phyloP scores from a whole-genome alignment of 352 stramenopile genomes.

The Globisporangium recalcitrans region DNA sequence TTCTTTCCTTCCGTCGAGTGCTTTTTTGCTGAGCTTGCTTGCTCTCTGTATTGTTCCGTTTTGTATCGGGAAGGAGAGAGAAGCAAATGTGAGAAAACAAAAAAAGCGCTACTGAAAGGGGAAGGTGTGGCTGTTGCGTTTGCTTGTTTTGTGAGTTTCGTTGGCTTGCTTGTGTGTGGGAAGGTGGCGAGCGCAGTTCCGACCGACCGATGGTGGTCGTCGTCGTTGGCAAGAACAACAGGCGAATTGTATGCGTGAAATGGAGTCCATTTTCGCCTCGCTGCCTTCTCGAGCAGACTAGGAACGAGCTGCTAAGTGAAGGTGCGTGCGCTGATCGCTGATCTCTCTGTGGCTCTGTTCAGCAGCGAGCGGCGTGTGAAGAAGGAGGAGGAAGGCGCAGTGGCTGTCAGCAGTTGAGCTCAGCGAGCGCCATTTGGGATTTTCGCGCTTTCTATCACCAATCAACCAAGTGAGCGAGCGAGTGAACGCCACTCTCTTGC shows the following conservation, averaged over 20 bases:
- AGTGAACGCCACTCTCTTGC: background rate
- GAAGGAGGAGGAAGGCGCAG: background rate
- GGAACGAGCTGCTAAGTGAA: background rate
- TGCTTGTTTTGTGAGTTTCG: background rate
- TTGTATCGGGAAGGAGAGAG: conserved; percentile 7
- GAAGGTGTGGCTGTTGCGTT: background rate
- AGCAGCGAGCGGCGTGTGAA: background rate
- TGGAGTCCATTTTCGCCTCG: conserved; percentile 1
- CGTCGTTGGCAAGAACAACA: conserved; percentile 12
- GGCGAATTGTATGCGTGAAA: conserved; percentile 14
- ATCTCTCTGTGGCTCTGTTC: background rate
- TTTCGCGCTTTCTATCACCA: background rate
- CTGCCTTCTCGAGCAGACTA: conserved; percentile 4
- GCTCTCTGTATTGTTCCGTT: conserved; percentile 8
- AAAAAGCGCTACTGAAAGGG: background rate
- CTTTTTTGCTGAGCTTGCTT: background rate
- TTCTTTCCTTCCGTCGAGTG: background rate
- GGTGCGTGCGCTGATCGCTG: background rate
- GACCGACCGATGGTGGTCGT: conserved; percentile 16
- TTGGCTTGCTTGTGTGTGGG: conserved; percentile 1
- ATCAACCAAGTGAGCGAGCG: background rate
- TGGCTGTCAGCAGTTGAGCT: conserved; percentile 8
- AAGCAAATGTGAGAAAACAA: background rate
- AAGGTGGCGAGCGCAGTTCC: background rate
- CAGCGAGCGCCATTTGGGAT: background rate